Evolutionary conservation across 345 rosid genomes (phyloP).

Genomic region (Lepidium didymum): DNA sequence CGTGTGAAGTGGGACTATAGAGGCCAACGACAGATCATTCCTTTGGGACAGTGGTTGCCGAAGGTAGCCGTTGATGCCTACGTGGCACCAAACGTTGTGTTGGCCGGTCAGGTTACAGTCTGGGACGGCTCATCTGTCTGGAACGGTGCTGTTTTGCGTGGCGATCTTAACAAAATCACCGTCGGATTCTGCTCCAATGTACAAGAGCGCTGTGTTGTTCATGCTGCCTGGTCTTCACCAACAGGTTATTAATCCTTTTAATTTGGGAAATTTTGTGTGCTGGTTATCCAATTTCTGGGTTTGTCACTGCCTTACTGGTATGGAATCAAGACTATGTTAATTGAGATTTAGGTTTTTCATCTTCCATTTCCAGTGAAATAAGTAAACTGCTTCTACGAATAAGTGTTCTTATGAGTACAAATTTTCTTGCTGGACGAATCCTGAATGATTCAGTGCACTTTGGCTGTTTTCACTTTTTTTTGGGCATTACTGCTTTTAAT

Average conservation of each 20-base stretch:
- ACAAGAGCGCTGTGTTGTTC: constrained; percentile 88
- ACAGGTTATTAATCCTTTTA: constrained; percentile 49
- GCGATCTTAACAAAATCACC: constrained; percentile 94
- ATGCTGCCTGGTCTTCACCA: constrained; percentile 97
- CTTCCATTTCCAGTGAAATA: not conserved
- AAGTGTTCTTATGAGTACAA: not conserved
- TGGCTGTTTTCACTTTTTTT: not conserved
- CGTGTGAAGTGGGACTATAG: constrained; percentile 95
- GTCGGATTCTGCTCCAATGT: constrained; percentile 90
- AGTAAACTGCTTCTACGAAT: too few relatives aligned
- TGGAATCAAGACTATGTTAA: not conserved
- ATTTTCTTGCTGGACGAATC: not conserved
- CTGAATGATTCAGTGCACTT: not conserved
- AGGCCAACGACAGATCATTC: constrained; percentile 89
- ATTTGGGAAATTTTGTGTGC: not conserved
- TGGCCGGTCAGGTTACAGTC: constrained; percentile 87
- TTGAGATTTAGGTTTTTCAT: not conserved
- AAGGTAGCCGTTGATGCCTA: constrained; percentile 95
- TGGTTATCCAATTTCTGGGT: not conserved
- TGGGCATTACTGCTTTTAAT: not conserved
- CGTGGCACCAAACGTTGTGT: constrained; percentile 85
- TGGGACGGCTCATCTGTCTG: constrained; percentile 88
- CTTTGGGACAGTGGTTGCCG: constrained; percentile 91
- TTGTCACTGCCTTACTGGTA: too few relatives aligned
- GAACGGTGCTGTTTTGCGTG: constrained; percentile 87